phyloP scores from a whole-genome alignment of 257 asterid genomes.

The Leptodermis oblonga region DNA sequence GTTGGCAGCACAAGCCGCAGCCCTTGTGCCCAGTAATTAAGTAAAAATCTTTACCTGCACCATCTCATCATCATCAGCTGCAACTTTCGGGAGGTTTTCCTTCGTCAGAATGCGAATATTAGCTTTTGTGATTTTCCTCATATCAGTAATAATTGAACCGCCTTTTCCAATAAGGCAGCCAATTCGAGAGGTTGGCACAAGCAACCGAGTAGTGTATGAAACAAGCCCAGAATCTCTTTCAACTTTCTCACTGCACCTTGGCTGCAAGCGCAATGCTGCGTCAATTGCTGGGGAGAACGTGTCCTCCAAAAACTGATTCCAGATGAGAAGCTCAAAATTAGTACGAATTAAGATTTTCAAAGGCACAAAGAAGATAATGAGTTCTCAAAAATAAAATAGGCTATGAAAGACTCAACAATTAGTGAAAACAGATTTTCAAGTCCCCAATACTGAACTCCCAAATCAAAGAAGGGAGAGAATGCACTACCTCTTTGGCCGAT shows the following conservation, averaged over 20 bases:
- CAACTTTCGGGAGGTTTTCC: slow-evolving; percentile 89
- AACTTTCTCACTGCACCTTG: slow-evolving; percentile 92
- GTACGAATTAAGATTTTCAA: background rate
- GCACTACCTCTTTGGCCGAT: slow-evolving; percentile 68
- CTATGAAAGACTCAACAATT: slow-evolving; percentile 7
- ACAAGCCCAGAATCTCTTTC: slow-evolving; percentile 90
- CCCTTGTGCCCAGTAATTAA: too few species aligned
- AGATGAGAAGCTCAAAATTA: slow-evolving; percentile 9
- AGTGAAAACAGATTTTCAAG: slow-evolving; percentile 2
- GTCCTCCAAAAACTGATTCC: slow-evolving; percentile 61
- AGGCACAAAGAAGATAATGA: slow-evolving; percentile 20
- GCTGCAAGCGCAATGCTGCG: slow-evolving; percentile 89
- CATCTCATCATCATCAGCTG: slow-evolving; percentile 94
- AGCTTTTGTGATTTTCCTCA: slow-evolving; percentile 88
- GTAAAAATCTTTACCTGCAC: slow-evolving; percentile 62
- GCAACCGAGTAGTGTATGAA: slow-evolving; percentile 71
- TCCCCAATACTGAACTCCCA: background rate
- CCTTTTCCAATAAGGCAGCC: slow-evolving; percentile 99
- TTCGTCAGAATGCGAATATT: slow-evolving; percentile 80
- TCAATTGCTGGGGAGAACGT: slow-evolving; percentile 79
- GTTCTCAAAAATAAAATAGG: slow-evolving; percentile 54
- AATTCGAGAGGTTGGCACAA: slow-evolving; percentile 79
- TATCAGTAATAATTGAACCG: slow-evolving; percentile 85
- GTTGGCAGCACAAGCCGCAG: too few species aligned
- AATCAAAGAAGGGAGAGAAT: background rate